A percentile compares a stretch with the other conserved stretches of the same genome.
These are phyloP conservation scores for Tetrapisispora nanseiensis DNA, from an alignment of 805 yeast species.

Conservation along the genomic window DNA sequence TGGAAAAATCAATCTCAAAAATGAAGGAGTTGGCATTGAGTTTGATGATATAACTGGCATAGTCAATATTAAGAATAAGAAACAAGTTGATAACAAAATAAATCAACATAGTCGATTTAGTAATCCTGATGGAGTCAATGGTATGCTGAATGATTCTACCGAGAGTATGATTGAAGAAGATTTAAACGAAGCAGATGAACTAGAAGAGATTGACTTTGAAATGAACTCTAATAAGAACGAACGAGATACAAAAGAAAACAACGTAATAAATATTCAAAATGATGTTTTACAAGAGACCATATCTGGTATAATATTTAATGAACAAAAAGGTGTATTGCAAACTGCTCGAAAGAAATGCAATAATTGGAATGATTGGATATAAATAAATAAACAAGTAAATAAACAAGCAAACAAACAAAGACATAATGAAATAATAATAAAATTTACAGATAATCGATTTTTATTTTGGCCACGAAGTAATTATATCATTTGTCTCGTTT, in stretches of 20 bases:
- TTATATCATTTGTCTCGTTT: too few relatives aligned
- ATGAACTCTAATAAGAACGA: not conserved
- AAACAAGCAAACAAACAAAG: too few relatives aligned
- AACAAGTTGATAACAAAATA: not conserved
- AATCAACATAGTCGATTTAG: not conserved
- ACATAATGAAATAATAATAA: too few relatives aligned
- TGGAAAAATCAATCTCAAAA: not conserved
- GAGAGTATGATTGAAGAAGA: too few relatives aligned
- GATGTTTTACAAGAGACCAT: constrained; percentile 4
- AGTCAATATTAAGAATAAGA: not conserved
- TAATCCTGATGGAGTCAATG: not conserved
- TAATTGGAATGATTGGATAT: constrained; percentile 12
- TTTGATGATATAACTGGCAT: not conserved
- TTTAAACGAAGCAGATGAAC: not conserved
- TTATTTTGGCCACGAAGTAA: too few relatives aligned
- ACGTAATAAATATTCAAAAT: not conserved
- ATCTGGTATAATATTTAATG: constrained; percentile 13
- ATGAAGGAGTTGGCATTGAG: not conserved
- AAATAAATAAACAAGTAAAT: too few relatives aligned
- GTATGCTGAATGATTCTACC: too few relatives aligned
- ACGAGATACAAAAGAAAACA: not conserved
- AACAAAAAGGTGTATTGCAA: constrained; percentile 6
- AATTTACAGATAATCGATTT: too few relatives aligned
- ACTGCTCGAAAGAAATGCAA: constrained; percentile 9
- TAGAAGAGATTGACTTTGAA: not conserved